Evolutionary conservation across 2,329 filamentous ascomycete genomes (phyloP).

Genomic region (Verticillium zaregamsianum): DNA sequence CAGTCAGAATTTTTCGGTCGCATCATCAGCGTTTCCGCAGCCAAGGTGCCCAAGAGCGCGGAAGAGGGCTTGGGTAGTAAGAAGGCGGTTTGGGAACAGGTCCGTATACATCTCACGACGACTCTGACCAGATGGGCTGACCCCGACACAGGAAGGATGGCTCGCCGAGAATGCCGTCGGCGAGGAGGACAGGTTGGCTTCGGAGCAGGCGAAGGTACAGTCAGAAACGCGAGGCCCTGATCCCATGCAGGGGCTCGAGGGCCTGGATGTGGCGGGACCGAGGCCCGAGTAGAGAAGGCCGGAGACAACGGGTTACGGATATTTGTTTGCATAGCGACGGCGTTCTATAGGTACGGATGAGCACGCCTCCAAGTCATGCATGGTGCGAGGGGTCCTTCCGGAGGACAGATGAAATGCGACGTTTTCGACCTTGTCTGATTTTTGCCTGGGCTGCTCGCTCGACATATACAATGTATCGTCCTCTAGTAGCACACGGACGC

Average conservation of each 20-base stretch:
- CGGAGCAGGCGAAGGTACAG: slow-evolving; percentile 46
- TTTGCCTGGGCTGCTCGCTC: slow-evolving; percentile 8
- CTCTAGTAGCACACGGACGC: slow-evolving; percentile 5
- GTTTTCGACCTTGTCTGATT: slow-evolving; percentile 7
- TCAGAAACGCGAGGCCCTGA: slow-evolving; percentile 59
- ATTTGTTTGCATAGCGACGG: slow-evolving; percentile 38
- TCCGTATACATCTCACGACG: slow-evolving; percentile 34
- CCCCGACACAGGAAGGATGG: slow-evolving; percentile 73
- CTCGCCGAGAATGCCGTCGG: slow-evolving; percentile 81
- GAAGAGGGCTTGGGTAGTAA: slow-evolving; percentile 88
- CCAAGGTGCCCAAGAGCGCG: slow-evolving; percentile 85
- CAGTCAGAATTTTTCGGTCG: slow-evolving; percentile 91
- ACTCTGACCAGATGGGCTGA: slow-evolving; percentile 4
- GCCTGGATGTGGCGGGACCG: slow-evolving; percentile 89
- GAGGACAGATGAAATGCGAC: slow-evolving; percentile 12
- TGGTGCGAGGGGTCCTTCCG: not conserved
- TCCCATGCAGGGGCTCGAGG: slow-evolving; percentile 94
- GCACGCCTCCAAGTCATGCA: not conserved
- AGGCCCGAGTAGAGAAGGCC: slow-evolving; percentile 58
- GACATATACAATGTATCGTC: slow-evolving; percentile 10
- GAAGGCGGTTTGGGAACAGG: slow-evolving; percentile 96
- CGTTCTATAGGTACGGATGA: slow-evolving; percentile 26
- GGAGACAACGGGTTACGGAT: not conserved
- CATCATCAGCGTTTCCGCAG: slow-evolving; percentile 85
- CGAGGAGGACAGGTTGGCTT: slow-evolving; percentile 68